Conservation (phyloP, 345 rosid species). For the Aegle marmelos region DNA sequence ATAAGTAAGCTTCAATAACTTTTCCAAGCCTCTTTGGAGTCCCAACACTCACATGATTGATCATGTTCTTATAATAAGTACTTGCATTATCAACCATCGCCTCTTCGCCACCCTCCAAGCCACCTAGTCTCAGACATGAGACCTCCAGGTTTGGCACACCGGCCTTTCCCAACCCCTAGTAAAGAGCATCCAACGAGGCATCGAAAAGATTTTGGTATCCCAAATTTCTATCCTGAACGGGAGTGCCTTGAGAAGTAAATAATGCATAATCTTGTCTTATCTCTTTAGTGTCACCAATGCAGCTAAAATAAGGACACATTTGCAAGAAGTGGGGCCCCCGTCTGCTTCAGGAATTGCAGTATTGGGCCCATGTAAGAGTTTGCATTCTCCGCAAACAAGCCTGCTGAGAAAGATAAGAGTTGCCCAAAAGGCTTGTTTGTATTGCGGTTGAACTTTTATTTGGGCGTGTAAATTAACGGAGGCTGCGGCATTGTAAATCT, state of each 20-base stretch:
- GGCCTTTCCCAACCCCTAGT: conserved; percentile 20
- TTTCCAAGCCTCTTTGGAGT: not conserved
- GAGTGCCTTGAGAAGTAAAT: conserved; percentile 13
- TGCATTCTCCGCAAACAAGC: conserved; percentile 11
- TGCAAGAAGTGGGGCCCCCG: conserved; percentile 22
- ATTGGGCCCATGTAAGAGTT: conserved; percentile 25
- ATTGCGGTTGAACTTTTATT: conserved; percentile 45
- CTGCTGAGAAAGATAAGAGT: conserved; percentile 32
- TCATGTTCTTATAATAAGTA: conserved; percentile 17
- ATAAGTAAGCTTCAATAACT: not conserved
- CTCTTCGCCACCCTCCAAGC: conserved; percentile 17
- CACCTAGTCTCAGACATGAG: conserved; percentile 28
- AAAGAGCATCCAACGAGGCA: conserved; percentile 19
- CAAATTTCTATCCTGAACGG: conserved; percentile 8
- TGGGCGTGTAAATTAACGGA: conserved; percentile 18
- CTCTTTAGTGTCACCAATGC: not conserved
- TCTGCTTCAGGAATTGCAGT: conserved; percentile 14
- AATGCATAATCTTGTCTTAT: conserved; percentile 20
- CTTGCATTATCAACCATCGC: conserved; percentile 17
- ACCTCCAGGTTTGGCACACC: conserved; percentile 6
- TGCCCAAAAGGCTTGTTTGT: conserved; percentile 2
- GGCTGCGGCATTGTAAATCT: conserved; percentile 19
- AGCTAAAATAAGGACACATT: conserved; percentile 25
- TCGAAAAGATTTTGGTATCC: conserved; percentile 27
- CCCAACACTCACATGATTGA: conserved; percentile 16